Percentiles rank a stretch among this genome's conserved stretches.
Evolutionary conservation across 2,329 filamentous ascomycete genomes (phyloP).

Genomic region (Beauveria medogensis): DNA sequence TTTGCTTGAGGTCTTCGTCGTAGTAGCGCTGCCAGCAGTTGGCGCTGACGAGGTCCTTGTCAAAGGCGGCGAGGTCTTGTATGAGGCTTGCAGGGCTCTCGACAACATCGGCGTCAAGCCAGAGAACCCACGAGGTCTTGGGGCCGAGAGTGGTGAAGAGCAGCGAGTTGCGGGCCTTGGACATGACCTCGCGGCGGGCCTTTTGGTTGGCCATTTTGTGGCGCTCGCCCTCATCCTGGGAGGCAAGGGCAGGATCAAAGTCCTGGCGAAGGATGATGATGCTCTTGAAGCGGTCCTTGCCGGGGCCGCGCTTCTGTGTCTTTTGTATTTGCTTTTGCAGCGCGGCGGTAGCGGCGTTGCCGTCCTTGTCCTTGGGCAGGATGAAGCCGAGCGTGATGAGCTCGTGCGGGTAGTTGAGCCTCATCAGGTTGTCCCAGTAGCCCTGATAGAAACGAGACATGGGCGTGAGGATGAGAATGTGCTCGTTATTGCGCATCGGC

Average conservation of each 20-base stretch:
- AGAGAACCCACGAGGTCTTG: conserved; percentile 89
- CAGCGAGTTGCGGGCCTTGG: conserved; percentile 84
- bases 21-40: conserved; percentile 90
- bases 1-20: conserved; percentile 58
- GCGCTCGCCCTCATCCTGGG: conserved; percentile 79
- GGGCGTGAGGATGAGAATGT: conserved; percentile 84
- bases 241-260: conserved; percentile 71
- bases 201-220: conserved; percentile 93
- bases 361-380: conserved; percentile 85
- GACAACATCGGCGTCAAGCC: conserved; percentile 87
- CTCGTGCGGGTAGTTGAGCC: conserved; percentile 82
- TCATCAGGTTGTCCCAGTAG: conserved; percentile 91
- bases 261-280: conserved; percentile 94
- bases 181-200: conserved; percentile 77
- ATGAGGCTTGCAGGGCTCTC: conserved; percentile 81
- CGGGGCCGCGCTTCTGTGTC: conserved; percentile 69
- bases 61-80: conserved; percentile 79
- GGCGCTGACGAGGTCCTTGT: conserved; percentile 86
- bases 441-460: conserved; percentile 86
- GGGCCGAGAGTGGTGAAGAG: conserved; percentile 93
- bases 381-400: conserved; percentile 95
- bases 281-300: conserved; percentile 78
- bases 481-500: conserved; percentile 72
- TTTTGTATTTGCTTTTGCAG: conserved; percentile 79
- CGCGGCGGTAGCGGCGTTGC: conserved; percentile 74